Evolutionary conservation across 1,284 basidiomycete species (phyloP).

Genomic region (Coniferiporia weirii): DNA sequence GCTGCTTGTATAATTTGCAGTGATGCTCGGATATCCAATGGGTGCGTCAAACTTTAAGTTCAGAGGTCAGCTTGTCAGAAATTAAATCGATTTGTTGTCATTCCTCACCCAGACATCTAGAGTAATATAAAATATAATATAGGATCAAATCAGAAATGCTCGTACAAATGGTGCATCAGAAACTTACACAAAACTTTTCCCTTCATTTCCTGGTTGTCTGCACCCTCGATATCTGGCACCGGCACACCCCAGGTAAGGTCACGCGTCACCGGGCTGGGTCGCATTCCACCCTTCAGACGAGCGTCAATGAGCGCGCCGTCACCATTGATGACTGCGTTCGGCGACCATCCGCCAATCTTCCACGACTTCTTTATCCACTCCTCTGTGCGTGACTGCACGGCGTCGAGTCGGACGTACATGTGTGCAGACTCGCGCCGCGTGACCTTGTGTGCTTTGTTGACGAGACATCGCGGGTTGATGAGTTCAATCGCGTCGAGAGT

Average conservation of each 20-base stretch:
- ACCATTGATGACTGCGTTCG: constrained; percentile 84
- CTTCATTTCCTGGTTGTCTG: constrained; percentile 79
- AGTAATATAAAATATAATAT: constrained; percentile 1
- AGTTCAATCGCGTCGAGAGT: constrained; percentile 94
- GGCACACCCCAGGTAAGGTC: constrained; percentile 97
- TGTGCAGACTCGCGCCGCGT: constrained; percentile 81
- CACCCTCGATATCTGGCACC: constrained; percentile 70
- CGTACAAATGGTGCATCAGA: not conserved
- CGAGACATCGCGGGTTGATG: constrained; percentile 91
- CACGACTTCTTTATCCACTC: constrained; percentile 84
- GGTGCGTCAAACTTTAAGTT: constrained; percentile 86
- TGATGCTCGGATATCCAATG: constrained; percentile 97
- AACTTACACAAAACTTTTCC: constrained; percentile 93
- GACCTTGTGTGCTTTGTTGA: constrained; percentile 77
- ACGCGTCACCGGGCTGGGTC: constrained; percentile 88
- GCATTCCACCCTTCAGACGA: constrained; percentile 81
- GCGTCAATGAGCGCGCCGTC: constrained; percentile 90
- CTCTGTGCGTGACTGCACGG: constrained; percentile 80
- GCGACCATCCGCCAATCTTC: constrained; percentile 85
- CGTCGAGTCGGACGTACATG: constrained; percentile 88
- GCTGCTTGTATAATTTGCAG: constrained; percentile 89
- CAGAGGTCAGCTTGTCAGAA: not conserved
- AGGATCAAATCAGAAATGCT: constrained; percentile 5
- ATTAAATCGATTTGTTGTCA: not conserved
- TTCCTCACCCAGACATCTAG: constrained; percentile 77